Conservation (phyloP, 2,329 filamentous ascomycete species). For the Peltaster fructicola region DNA sequence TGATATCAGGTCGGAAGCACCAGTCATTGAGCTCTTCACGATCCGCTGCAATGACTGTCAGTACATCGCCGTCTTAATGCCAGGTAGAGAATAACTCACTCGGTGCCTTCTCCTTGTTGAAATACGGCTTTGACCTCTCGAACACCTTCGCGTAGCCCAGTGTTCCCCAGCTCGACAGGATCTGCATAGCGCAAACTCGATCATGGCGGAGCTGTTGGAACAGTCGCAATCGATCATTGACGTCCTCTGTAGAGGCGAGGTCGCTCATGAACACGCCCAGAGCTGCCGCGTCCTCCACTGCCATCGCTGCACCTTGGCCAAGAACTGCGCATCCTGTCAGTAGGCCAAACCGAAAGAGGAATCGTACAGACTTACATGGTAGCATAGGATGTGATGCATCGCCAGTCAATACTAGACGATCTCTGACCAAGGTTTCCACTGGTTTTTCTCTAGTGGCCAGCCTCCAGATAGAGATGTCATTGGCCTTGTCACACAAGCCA, state of each 20-base stretch:
- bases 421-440: constrained; percentile 1
- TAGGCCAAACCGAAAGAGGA: background rate
- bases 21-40: constrained; percentile 1
- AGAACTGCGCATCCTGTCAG: constrained; percentile 1
- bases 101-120: constrained; percentile 1
- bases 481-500: constrained; percentile 1
- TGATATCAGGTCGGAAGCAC: constrained; percentile 1
- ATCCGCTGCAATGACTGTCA: background rate
- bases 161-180: constrained; percentile 2
- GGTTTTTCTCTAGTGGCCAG: constrained; percentile 1
- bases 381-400: constrained; percentile 3
- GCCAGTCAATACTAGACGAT: constrained; percentile 1
- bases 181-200: constrained; percentile 2
- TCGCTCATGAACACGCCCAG: constrained; percentile 1
- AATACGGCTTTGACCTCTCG: constrained; percentile 1
- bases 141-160: background rate
- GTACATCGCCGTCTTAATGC: background rate
- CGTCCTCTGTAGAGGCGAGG: constrained; percentile 1
- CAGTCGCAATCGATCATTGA: constrained; percentile 1
- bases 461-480: constrained; percentile 1
- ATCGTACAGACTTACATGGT: constrained; percentile 1
- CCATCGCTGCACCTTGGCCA: constrained; percentile 3
- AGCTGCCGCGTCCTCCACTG: constrained; percentile 1
- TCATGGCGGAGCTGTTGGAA: constrained; percentile 1
- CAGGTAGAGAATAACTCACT: constrained; percentile 1